phyloP scores from a whole-genome alignment of 1,284 basidiomycete genomes.

The Coniferiporia sulphurascens region DNA sequence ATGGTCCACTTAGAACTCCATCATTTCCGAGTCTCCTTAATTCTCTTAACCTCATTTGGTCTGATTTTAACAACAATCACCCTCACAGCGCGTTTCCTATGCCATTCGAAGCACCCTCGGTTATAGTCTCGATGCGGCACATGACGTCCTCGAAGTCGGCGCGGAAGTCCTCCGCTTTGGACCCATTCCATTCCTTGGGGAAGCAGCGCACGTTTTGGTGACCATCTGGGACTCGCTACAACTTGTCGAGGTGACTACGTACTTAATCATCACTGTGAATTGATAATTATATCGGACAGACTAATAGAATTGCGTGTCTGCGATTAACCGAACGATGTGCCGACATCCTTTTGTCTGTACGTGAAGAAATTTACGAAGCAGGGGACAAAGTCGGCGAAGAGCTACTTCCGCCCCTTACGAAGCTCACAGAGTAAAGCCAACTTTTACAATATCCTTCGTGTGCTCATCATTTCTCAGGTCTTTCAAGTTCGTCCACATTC shows the following conservation, averaged over 20 bases:
- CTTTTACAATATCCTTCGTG: not conserved
- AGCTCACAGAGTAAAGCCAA: constrained; percentile 47
- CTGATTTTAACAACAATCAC: too few species aligned
- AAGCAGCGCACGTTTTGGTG: constrained; percentile 47
- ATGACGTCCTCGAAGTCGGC: constrained; percentile 42
- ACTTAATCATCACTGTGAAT: not conserved
- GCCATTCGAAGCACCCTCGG: constrained; percentile 41
- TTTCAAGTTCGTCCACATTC: constrained; percentile 42
- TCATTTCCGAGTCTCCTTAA: too few species aligned
- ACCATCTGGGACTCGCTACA: constrained; percentile 59
- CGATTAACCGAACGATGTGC: constrained; percentile 50
- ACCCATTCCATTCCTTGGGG: constrained; percentile 51
- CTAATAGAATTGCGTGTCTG: constrained; percentile 48
- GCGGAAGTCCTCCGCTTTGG: constrained; percentile 48
- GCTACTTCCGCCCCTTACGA: constrained; percentile 36
- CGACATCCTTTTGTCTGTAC: constrained; percentile 41
- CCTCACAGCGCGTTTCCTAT: constrained; percentile 2
- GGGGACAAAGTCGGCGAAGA: constrained; percentile 34
- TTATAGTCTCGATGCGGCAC: constrained; percentile 36
- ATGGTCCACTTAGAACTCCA: too few species aligned
- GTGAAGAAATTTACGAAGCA: constrained; percentile 40
- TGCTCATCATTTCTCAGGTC: constrained; percentile 27
- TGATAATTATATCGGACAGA: constrained; percentile 26
- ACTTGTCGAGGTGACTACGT: constrained; percentile 52
- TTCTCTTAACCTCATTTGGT: too few species aligned